Percentiles rank a stretch among this genome's conserved stretches.
Conservation (phyloP, 768 basidiomycete genomes). For the Paxillus ammoniavirescens region DNA sequence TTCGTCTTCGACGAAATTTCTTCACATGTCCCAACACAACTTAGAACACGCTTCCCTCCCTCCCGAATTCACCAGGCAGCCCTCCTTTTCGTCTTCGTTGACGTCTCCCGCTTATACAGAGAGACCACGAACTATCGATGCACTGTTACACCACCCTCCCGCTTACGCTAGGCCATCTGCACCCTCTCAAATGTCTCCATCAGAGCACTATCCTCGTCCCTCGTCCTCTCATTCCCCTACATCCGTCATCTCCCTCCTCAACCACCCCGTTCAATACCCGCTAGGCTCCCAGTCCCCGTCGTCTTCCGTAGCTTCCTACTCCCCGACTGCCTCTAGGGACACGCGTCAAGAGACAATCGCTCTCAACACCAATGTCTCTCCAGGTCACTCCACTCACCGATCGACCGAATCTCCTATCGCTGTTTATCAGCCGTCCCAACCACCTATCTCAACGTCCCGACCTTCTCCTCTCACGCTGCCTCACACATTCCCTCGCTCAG, state of each 20-base stretch:
- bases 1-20: not conserved
- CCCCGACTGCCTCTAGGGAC: not conserved
- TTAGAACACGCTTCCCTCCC: not conserved
- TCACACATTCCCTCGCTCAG: not conserved
- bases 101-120: not conserved
- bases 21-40: not conserved
- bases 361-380: not conserved
- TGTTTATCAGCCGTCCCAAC: constrained; percentile 13
- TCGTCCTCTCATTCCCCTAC: constrained; percentile 24
- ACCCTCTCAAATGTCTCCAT: constrained; percentile 1
- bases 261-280: not conserved
- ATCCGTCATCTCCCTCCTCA: constrained; percentile 2
- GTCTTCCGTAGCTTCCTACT: not conserved
- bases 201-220: constrained; percentile 4
- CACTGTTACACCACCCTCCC: constrained; percentile 17
- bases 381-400: not conserved
- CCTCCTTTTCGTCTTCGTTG: not conserved
- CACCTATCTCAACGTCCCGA: constrained; percentile 5
- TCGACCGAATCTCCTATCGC: not conserved
- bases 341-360: not conserved
- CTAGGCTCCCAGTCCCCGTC: constrained; percentile 1
- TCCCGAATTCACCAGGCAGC: constrained; percentile 1
- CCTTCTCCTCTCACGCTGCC: not conserved
- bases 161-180: not conserved
- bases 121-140: constrained; percentile 19